phyloP scores from a whole-genome alignment of 2,329 filamentous ascomycete species.

The Cladophialophora yegresii region DNA sequence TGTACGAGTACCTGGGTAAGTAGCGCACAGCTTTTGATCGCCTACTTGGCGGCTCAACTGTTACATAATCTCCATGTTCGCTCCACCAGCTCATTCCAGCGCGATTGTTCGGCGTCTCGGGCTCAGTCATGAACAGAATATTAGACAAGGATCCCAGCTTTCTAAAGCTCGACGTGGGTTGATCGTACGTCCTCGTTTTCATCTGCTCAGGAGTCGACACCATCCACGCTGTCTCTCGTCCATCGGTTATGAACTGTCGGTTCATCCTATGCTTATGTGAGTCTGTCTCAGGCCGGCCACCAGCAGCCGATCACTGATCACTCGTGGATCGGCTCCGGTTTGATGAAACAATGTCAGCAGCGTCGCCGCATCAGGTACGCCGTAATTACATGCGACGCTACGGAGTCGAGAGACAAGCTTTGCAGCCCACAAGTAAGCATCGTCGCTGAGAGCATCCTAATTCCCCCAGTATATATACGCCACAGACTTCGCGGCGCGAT shows the following conservation, averaged over 20 bases:
- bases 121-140: background rate
- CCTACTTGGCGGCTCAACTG: no score
- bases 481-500: background rate
- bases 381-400: no score
- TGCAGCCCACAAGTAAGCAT: background rate
- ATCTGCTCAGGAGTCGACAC: background rate
- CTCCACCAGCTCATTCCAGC: background rate
- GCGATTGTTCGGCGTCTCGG: background rate
- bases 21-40: no score
- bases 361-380: background rate
- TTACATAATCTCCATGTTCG: background rate
- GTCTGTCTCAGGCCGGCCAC: background rate
- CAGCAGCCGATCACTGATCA: no score
- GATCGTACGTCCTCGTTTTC: background rate
- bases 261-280: background rate
- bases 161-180: background rate
- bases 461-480: background rate
- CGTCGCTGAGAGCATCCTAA: background rate
- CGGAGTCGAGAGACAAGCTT: background rate
- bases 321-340: background rate
- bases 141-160: background rate
- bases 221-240: background rate
- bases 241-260: background rate
- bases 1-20: no score
- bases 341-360: conserved; percentile 1